Base-by-base conservation (phyloP, 495 filamentous ascomycete genomes). In the Parathielavia hyrcaniae region DNA sequence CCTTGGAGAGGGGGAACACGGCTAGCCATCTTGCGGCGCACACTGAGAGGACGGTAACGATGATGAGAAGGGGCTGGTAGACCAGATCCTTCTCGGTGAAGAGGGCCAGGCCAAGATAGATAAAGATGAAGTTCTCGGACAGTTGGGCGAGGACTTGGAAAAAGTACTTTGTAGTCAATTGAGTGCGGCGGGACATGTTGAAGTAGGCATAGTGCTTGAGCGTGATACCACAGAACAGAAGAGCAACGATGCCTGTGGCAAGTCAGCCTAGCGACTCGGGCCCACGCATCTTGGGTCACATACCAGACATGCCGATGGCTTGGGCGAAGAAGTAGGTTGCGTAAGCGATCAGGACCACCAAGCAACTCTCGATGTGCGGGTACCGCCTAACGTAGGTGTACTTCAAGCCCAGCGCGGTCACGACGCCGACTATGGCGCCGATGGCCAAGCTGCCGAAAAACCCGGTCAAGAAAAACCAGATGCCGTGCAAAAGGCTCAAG, bases 151-250 rank as follows among this genome's bases (percentile, higher is more conserved):
- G 84, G 50, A 96, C 86, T 71, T 93, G 88, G 76, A 98, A 98
- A 26, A 96, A 81, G 74, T 96, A 98, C 70, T 98, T 98, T 53
- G 95, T 98, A 17, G 93, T 97, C 64, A 98, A 82, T 67, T 98
- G 93, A 20, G 95, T 96, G 44, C 93, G 86, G 44, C 93, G 86
- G 32, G 93, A 98, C 93, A 98, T 98, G 75, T 98, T 98, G 77
- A 96, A 97, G 76, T 98, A 98, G 43, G 93, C 93, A 66, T 98
- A 97, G 70, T 98, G 93, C 70, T 98, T 98, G 36, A 98, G 79
- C 9, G 93, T 96, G 59, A 98, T 98, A 34, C 93, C 93, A 71
- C 95, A 97, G 76, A 98, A 97, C 12, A 98, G 77, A 55, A 98
- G 80, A 17, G 93, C 93, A 53, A 98, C 93, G 64, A 98, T 98